phyloP scores from a whole-genome alignment of 2,329 filamentous ascomycete species.

The Elsinoe fawcettii region DNA sequence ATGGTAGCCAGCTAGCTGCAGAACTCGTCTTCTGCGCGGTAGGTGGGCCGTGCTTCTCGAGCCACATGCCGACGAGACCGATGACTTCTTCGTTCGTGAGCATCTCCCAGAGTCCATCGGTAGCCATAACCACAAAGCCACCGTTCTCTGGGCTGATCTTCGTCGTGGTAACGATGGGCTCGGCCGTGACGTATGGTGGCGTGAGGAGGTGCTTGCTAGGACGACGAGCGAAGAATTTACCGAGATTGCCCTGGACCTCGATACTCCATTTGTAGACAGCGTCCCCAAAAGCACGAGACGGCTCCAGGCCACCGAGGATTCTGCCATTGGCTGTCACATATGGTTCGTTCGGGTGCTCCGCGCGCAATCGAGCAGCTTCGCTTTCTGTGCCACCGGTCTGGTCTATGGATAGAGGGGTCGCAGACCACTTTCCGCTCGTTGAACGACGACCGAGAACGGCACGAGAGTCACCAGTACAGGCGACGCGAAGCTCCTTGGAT shows the following conservation, averaged over 20 bases:
- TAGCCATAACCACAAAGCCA: constrained; percentile 93
- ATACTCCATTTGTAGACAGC: constrained; percentile 93
- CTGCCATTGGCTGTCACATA: constrained; percentile 82
- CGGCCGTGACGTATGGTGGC: constrained; percentile 93
- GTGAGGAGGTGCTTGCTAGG: constrained; percentile 73
- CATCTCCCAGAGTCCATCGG: constrained; percentile 98
- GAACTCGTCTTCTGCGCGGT: constrained; percentile 21
- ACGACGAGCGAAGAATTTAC: constrained; percentile 78
- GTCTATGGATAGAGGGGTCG: constrained; percentile 80
- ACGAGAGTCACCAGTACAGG: constrained; percentile 92
- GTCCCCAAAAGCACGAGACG: constrained; percentile 89
- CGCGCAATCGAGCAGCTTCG: constrained; percentile 73
- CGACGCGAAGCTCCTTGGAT: constrained; percentile 81
- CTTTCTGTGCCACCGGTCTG: constrained; percentile 86
- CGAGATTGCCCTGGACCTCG: constrained; percentile 72
- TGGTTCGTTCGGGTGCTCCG: constrained; percentile 81
- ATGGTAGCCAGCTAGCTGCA: constrained; percentile 57
- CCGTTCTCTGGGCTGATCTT: constrained; percentile 81
- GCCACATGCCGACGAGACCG: constrained; percentile 91
- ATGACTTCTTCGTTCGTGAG: constrained; percentile 97
- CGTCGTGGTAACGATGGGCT: constrained; percentile 89
- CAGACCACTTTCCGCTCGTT: constrained; percentile 79
- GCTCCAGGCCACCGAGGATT: constrained; percentile 85
- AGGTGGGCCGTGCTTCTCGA: constrained; percentile 55
- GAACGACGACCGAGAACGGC: constrained; percentile 80